Evolutionary conservation across 1,139 yeast genomes (phyloP).

Genomic region (Pichia sp.): DNA sequence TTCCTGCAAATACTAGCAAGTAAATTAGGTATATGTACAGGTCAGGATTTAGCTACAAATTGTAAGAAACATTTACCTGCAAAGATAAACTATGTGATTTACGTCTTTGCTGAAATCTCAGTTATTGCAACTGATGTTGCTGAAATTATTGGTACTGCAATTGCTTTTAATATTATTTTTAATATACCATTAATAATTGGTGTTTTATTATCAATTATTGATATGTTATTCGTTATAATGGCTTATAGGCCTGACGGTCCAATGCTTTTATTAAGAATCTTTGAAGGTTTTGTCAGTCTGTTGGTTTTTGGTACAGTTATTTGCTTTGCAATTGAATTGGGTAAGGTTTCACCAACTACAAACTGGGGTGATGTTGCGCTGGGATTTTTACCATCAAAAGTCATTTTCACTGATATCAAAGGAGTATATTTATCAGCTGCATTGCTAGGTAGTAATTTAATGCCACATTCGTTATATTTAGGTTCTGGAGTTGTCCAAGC

Average conservation of each 20-base stretch:
- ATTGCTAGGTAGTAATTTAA: conserved; percentile 91
- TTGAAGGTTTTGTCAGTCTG: conserved; percentile 72
- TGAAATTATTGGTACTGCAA: conserved; percentile 90
- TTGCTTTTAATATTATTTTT: conserved; percentile 77
- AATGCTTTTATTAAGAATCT: conserved; percentile 66
- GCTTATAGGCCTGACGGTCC: conserved; percentile 89
- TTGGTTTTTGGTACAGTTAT: conserved; percentile 77
- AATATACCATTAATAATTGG: conserved; percentile 72
- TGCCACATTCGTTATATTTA: conserved; percentile 91
- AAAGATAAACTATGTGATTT: conserved; percentile 55
- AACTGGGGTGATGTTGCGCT: conserved; percentile 36
- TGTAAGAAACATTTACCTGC: conserved; percentile 70
- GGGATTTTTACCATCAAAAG: conserved; percentile 76
- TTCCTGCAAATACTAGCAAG: conserved; percentile 78
- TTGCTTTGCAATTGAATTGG: conserved; percentile 78
- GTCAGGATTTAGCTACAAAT: conserved; percentile 80
- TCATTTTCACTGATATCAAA: conserved; percentile 59
- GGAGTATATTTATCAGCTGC: conserved; percentile 87
- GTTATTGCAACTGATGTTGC: conserved; percentile 91
- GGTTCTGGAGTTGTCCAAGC: conserved; percentile 95
- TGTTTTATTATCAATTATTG: conserved; percentile 74
- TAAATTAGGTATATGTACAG: conserved; percentile 85
- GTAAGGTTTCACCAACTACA: conserved; percentile 48
- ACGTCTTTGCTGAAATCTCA: conserved; percentile 75
- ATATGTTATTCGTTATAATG: conserved; percentile 75